These are phyloP conservation scores for Triglochin maritima DNA, from an alignment of 106 monocot genomes.

Conservation along the genomic window DNA sequence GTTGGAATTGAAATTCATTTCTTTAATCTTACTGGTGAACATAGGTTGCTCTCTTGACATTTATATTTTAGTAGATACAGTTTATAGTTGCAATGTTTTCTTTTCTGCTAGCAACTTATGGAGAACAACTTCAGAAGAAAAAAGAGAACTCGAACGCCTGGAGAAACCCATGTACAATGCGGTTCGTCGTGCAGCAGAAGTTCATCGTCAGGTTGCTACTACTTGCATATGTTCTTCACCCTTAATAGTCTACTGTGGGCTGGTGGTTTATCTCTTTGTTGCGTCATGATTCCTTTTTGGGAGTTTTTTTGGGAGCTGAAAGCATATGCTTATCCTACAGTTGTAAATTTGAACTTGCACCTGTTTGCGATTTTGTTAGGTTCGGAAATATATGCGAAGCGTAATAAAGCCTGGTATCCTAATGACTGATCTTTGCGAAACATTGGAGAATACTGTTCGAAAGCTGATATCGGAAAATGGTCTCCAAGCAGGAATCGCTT, in stretches of 20 bases:
- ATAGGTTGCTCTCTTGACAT: too few relatives aligned
- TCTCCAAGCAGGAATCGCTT: conserved; percentile 94
- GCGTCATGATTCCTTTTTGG: neutral
- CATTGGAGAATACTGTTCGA: conserved; percentile 90
- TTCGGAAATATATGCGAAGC: conserved; percentile 79
- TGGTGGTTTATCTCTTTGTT: neutral
- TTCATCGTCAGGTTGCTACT: conserved; percentile 47
- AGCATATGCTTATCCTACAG: too few relatives aligned
- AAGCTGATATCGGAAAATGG: conserved; percentile 89
- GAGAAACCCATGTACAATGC: conserved; percentile 83
- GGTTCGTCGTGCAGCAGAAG: conserved; percentile 95
- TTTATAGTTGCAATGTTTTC: neutral
- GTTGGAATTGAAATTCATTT: too few relatives aligned
- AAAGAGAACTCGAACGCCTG: conserved; percentile 84
- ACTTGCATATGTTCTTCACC: neutral
- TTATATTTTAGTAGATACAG: too few relatives aligned
- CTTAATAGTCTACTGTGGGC: neutral
- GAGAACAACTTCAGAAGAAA: conserved; percentile 94
- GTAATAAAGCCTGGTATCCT: conserved; percentile 85
- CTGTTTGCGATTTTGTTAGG: conserved; percentile 27
- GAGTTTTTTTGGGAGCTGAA: too few relatives aligned
- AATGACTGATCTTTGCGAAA: conserved; percentile 95
- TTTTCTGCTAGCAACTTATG: conserved; percentile 59
- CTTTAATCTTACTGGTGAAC: too few relatives aligned
- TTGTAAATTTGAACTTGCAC: neutral